Evolutionary conservation across 768 basidiomycete species (phyloP).

Genomic region (Termitomyces sp.): DNA sequence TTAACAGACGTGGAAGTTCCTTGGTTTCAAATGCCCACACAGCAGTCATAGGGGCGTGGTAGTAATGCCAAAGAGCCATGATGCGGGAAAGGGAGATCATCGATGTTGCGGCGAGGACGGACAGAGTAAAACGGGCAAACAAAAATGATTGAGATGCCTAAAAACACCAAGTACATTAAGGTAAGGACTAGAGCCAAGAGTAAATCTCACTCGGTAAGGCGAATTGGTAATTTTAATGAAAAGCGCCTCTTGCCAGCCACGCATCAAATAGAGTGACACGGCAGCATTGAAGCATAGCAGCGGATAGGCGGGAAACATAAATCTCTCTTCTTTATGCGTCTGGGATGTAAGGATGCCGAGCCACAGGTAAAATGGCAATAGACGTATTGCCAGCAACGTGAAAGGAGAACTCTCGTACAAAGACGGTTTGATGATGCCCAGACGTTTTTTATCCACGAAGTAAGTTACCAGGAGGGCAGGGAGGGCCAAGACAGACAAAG

Average conservation of each 20-base stretch:
- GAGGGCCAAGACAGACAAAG: constrained; percentile 75
- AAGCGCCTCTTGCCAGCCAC: constrained; percentile 79
- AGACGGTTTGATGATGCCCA: constrained; percentile 47
- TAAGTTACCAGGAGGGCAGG: constrained; percentile 76
- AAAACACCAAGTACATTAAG: background rate
- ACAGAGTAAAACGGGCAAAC: constrained; percentile 73
- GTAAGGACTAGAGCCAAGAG: background rate
- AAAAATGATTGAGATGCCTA: constrained; percentile 74
- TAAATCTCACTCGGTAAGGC: constrained; percentile 66
- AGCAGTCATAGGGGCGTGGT: constrained; percentile 81
- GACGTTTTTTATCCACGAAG: constrained; percentile 67
- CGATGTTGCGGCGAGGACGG: constrained; percentile 57
- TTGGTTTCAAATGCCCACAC: constrained; percentile 63
- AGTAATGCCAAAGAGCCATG: constrained; percentile 80
- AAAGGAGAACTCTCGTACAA: constrained; percentile 73
- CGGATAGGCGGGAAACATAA: constrained; percentile 93
- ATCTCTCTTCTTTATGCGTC: constrained; percentile 97
- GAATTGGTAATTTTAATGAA: constrained; percentile 78
- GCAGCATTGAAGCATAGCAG: constrained; percentile 93
- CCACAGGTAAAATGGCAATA: constrained; percentile 96
- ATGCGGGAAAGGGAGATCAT: constrained; percentile 76
- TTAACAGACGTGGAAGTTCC: constrained; percentile 81
- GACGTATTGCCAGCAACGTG: constrained; percentile 64
- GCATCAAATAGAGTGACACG: constrained; percentile 74
- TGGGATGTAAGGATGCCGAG: constrained; percentile 70